Base-by-base conservation (phyloP, 331 rosid species). In the Quercus tomentella region DNA sequence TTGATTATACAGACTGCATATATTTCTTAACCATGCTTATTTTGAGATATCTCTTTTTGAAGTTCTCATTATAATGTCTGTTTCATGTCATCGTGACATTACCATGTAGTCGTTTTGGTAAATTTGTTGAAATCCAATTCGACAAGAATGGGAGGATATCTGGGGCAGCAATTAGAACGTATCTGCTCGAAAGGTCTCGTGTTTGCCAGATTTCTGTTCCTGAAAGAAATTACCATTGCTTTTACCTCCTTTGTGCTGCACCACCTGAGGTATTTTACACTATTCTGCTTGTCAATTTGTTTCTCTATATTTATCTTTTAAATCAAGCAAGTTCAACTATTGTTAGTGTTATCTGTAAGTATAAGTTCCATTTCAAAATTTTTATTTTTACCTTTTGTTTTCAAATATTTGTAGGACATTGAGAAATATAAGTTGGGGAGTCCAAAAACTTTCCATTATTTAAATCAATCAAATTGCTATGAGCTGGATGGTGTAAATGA, bases 121-220 rank as follows among this genome's bases (percentile, higher is more conserved):
- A 94, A 87, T 94, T 94, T 72, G 98, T 94, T 77, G 97, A 94
- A 89, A 90, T 94, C 83, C 98, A 94, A 87, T 94, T 94, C 56
- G 97, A 94, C 90, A 94, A 91, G 91, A 92, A 83, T 81, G 98
- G 98, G 78, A 92, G 97, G 85, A 94, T 94, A 77, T 94, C 98
- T 55, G 98, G 98, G 74, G 98, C 98, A 21, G 98, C 98, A 61
- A 82, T 94, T 45, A 74, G 98, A 25, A 94, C 98, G 37, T 94
- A 91, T 82, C 86, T 94, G 86, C 97, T 94, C 16, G 98, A 94
- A 86, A 91, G 98, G 74, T 91, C 98, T 75, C 93, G 98, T 74
- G 98, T 94, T 77, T 94, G 98, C 85, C 98, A 94, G 85, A 81
- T 94, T 82, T 94, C 98, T 30, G 86, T 88, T 77, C 98, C 98